Conservation (phyloP, 768 basidiomycete genomes). For the Podaxis sp. region DNA sequence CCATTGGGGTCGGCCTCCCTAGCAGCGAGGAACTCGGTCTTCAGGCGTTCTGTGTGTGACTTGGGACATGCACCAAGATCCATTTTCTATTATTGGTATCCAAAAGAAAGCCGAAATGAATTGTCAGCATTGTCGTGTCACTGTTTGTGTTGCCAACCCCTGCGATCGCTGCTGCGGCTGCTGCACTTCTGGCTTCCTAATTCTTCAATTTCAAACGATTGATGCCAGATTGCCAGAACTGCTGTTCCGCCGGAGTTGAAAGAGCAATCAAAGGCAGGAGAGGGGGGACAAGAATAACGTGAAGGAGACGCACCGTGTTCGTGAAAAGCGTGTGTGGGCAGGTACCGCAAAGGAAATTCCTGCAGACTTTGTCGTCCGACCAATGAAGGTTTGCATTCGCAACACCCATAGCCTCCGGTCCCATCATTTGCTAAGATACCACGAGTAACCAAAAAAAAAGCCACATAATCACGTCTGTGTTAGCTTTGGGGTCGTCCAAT, state of each 20-base stretch:
- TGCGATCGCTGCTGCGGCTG: constrained; percentile 3
- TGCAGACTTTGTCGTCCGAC: constrained; percentile 97
- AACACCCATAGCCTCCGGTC: constrained; percentile 98
- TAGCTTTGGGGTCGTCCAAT: neutral
- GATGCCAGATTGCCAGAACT: neutral
- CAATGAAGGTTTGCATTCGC: constrained; percentile 89
- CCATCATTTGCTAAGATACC: constrained; percentile 93
- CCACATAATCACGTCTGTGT: neutral
- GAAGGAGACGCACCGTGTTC: constrained; percentile 74
- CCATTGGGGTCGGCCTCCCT: constrained; percentile 73
- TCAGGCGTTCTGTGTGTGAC: constrained; percentile 91
- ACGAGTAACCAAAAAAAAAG: neutral
- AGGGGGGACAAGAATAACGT: constrained; percentile 4
- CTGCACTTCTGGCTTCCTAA: constrained; percentile 10
- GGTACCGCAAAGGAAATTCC: constrained; percentile 97
- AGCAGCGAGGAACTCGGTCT: constrained; percentile 83
- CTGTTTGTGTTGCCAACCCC: constrained; percentile 1
- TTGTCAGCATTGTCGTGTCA: neutral
- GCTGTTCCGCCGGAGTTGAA: neutral
- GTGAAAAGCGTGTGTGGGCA: constrained; percentile 98
- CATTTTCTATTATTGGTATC: constrained; percentile 78
- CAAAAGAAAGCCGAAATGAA: constrained; percentile 9
- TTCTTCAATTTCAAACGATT: neutral
- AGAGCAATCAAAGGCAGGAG: constrained; percentile 6
- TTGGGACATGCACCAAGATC: constrained; percentile 97